Base-by-base conservation (phyloP, 2,329 filamentous ascomycete genomes). In the Colletotrichum caudatum region DNA sequence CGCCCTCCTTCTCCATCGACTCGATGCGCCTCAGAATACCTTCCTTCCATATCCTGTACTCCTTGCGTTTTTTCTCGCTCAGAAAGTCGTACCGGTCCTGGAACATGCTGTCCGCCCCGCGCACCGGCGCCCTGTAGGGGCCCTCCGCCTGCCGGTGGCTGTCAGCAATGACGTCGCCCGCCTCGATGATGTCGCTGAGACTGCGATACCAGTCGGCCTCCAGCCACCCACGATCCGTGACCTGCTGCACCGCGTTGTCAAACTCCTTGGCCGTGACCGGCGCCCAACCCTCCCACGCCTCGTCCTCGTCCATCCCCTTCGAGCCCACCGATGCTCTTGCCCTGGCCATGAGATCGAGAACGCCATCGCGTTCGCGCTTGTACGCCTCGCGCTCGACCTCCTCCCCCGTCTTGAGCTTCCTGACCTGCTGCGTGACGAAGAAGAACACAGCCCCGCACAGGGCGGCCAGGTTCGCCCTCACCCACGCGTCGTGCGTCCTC, bases 21-120 rank as follows among this genome's bases (percentile, higher is more conserved):
- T 83, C 80, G 69, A 93, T 88, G 74, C 85, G 85, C 70, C 80
- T 82, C 77, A 93, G 76, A 35, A 94, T 86, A 1, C 79, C 81
- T 5, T 85, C 83, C 79, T 91, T 91, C 93, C 93, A 96, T 23
- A 78, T 79, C 56, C 79, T 82, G 77, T 90, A 94, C 14, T 91
- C 89, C 51, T 83, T 83, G 75, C 86, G 85, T 74, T 89, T 89
- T 72, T 86, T 83, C 60, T 91, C 89, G 73, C 90, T 91, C 75
- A 95, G 80, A 76, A 91, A 93, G 76, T 94, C 92, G 76, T 93
- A 91, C 58, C 88, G 87, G 74, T 91, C 90, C 79, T 94, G 92
- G 75, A 95, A 89, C 92, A 94, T 94, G 2, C 90, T 92, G 74
- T 90, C 88, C 11, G 85, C 82, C 68, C 85, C 79, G 80, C 89